These are phyloP conservation scores for Trametes punicea DNA, from an alignment of 768 basidiomycete species.

Conservation along the genomic window DNA sequence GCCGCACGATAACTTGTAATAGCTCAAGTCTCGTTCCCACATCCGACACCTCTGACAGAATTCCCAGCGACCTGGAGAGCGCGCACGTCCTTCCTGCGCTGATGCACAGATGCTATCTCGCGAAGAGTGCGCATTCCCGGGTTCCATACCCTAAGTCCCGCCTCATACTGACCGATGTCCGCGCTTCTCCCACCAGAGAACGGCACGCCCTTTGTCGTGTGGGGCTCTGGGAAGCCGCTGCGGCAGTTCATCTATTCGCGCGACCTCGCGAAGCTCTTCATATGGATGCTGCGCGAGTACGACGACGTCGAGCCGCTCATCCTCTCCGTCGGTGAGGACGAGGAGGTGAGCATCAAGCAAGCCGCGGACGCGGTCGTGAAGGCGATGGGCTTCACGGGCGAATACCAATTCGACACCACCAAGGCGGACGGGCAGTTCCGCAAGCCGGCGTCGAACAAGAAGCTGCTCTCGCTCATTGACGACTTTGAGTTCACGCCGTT, in stretches of 20 bases:
- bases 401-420: conserved; percentile 77
- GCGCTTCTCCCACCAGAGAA: conserved; percentile 49
- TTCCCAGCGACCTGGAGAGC: conserved; percentile 74
- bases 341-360: conserved; percentile 90
- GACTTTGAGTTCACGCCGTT: conserved; percentile 92
- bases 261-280: conserved; percentile 92
- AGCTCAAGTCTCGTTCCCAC: no score
- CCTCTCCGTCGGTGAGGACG: conserved; percentile 88
- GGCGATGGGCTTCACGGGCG: conserved; percentile 73
- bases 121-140: conserved; percentile 61
- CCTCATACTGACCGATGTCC: background rate
- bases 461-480: conserved; percentile 71
- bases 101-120: conserved; percentile 89
- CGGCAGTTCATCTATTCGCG: conserved; percentile 98
- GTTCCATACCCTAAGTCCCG: background rate
- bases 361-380: conserved; percentile 90
- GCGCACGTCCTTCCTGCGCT: conserved; percentile 94
- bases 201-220: conserved; percentile 79
- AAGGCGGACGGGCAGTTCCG: conserved; percentile 93
- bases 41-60: no score
- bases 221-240: conserved; percentile 87
- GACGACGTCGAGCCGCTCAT: conserved; percentile 92
- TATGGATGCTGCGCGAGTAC: conserved; percentile 90
- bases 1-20: conserved; percentile 88
- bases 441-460: conserved; percentile 93